These are phyloP conservation scores for Berberis vulgaris DNA, from an alignment of 164 flowering plant genomes.

Conservation along the genomic window DNA sequence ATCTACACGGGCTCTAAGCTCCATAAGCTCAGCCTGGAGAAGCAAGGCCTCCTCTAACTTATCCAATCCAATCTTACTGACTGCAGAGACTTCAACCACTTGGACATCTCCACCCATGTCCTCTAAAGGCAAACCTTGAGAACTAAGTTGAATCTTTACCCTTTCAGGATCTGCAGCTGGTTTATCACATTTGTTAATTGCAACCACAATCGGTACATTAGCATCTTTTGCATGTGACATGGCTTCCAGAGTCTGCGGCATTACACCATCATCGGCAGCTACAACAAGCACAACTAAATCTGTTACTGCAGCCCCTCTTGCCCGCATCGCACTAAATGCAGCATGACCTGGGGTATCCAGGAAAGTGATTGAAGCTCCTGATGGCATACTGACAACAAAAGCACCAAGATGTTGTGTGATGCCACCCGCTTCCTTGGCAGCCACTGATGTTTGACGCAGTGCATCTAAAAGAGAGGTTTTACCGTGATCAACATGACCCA, in stretches of 20 bases:
- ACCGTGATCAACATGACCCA: constrained; percentile 99
- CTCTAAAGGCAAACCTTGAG: constrained; percentile 75
- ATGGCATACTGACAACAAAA: constrained; percentile 73
- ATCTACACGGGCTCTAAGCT: constrained; percentile 72
- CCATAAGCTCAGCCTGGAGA: constrained; percentile 87
- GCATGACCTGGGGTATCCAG: constrained; percentile 98
- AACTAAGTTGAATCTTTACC: constrained; percentile 69
- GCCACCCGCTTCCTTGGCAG: constrained; percentile 89
- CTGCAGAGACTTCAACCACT: constrained; percentile 82
- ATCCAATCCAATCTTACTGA: constrained; percentile 57
- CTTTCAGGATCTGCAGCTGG: constrained; percentile 84
- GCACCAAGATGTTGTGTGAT: constrained; percentile 96
- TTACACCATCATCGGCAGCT: constrained; percentile 97
- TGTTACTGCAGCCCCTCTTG: constrained; percentile 93
- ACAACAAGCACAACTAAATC: constrained; percentile 90
- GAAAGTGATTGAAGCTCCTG: constrained; percentile 84
- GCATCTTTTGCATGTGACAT: constrained; percentile 82
- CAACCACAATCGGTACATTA: constrained; percentile 87
- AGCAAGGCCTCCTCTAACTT: constrained; percentile 78
- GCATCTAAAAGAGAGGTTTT: constrained; percentile 95
- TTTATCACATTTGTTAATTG: constrained; percentile 88
- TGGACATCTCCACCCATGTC: constrained; percentile 96
- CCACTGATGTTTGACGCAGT: constrained; percentile 79
- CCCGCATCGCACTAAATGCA: constrained; percentile 96
- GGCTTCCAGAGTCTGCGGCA: constrained; percentile 95